A percentile compares a stretch with the other conserved stretches of the same genome.
phyloP scores from a whole-genome alignment of 2,329 filamentous ascomycete genomes.

The Claviceps monticola region DNA sequence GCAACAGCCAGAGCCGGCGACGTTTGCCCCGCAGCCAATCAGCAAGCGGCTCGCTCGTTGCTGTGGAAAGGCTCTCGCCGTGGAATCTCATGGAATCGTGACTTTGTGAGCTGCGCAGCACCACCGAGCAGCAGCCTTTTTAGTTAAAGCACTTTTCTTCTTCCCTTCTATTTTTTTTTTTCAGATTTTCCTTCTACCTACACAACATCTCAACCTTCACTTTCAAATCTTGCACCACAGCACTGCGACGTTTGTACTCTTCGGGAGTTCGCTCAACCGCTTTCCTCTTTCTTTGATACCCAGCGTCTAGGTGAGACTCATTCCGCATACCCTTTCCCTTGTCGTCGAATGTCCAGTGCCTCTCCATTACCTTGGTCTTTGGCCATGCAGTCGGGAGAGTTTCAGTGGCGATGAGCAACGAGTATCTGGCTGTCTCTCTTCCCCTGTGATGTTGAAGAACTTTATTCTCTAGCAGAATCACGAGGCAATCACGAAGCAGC shows the following conservation, averaged over 20 bases:
- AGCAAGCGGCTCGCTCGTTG: constrained; percentile 10
- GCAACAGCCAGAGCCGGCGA: constrained; percentile 4
- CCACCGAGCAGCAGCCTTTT: constrained; percentile 18
- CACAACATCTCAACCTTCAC: constrained; percentile 3
- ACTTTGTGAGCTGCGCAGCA: constrained; percentile 12
- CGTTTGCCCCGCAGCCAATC: constrained; percentile 12
- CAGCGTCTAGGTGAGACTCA: constrained; percentile 12
- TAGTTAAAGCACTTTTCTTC: constrained; percentile 15
- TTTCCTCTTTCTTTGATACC: constrained; percentile 6
- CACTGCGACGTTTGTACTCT: constrained; percentile 10
- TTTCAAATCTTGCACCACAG: constrained; percentile 3
- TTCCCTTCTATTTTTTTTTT: constrained; percentile 12
- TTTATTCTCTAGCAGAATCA: not conserved
- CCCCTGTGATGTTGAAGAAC: not conserved
- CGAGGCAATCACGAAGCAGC: not conserved
- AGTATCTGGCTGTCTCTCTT: not conserved
- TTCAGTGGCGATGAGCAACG: not conserved
- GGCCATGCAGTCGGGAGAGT: not conserved
- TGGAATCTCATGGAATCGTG: constrained; percentile 34
- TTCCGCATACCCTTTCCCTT: not conserved
- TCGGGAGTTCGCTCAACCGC: not conserved
- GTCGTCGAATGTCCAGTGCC: not conserved
- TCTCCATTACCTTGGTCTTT: not conserved
- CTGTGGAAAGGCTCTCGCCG: constrained; percentile 18
- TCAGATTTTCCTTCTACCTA: constrained; percentile 10